Percentiles rank a stretch among this genome's conserved stretches.
phyloP scores from a whole-genome alignment of 148 eudicot genomes.

The Polygonum aviculare region DNA sequence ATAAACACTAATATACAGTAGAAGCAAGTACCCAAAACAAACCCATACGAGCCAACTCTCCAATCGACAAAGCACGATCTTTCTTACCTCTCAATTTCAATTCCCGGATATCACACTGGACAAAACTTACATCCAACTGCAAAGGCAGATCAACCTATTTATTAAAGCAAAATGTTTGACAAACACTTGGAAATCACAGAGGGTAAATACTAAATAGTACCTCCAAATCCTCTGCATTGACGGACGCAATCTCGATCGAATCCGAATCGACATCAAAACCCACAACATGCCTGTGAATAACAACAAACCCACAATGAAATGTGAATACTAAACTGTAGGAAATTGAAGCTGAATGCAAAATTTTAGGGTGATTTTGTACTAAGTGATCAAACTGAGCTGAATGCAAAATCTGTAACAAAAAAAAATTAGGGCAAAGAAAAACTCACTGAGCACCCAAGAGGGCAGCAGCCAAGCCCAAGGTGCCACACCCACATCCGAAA shows the following conservation, averaged over 20 bases:
- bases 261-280: slow-evolving; percentile 80
- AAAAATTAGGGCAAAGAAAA: too few relatives aligned
- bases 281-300: background rate
- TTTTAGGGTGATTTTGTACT: too few relatives aligned
- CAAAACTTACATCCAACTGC: slow-evolving; percentile 72
- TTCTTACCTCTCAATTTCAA: slow-evolving; percentile 50
- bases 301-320: too few relatives aligned
- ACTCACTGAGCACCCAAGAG: background rate
- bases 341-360: too few relatives aligned
- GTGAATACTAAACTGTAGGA: too few relatives aligned
- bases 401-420: too few relatives aligned
- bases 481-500: slow-evolving; percentile 99
- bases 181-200: background rate
- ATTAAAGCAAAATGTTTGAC: too few relatives aligned
- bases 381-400: too few relatives aligned
- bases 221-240: slow-evolving; percentile 88
- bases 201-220: slow-evolving; percentile 37
- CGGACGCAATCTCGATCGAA: slow-evolving; percentile 67
- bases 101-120: slow-evolving; percentile 58
- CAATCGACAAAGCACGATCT: background rate
- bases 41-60: background rate
- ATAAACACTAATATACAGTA: background rate
- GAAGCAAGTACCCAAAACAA: background rate
- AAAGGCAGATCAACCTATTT: too few relatives aligned
- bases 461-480: slow-evolving; percentile 84